Evolutionary conservation across 2,329 filamentous ascomycete species (phyloP), one percentile per base, ranked within the genome.

Genomic region (Teratosphaeria epicoccoides): DNA sequence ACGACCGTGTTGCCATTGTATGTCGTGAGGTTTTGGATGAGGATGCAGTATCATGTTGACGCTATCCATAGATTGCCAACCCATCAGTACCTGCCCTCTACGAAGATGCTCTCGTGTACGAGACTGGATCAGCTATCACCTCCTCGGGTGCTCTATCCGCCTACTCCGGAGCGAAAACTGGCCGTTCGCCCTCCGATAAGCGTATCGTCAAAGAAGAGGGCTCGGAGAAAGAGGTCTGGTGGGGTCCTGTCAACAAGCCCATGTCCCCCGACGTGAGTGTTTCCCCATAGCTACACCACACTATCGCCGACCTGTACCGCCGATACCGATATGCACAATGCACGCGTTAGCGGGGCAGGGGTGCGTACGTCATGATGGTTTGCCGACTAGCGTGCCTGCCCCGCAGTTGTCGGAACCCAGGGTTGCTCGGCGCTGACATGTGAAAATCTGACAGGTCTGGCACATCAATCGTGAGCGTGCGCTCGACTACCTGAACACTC

Each of bases 391-490:
- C 23, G 7, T 29, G 24, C 24, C 43, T 33, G 43, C 48, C 51
- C 50, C 51, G 51, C 47, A 52, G 23, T n/a, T 49, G 17, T 53
- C 52, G 52, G 52, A 37, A 44, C 17, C 47, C 44, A 51, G 20
- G 10, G 12, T 24, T 24, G 23, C 44, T 24, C 23, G 44, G 44
- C 57, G 57, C 64, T 68, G 61, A 68, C 65, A 55, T 46, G 47
- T 51, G 54, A 59, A 49, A 24, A 40, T 14, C 43, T 47, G 47
- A 17, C 53, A 98, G 93, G 91, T 97, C 71, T 98, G 93, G 93
- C 88, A 89, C 68, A 98, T 98, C 77, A 98, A 98, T 83, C 85
- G 93, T 65, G 93, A 98, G 74, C 90, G 93, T 77, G 93, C 93
- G 56, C 83, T 98, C 71, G 93, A 98, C 77, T 98, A 98, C 77